Evolutionary conservation across 371 early-diverging fungal species (phyloP).

Genomic region (Actinomucor elegans): DNA sequence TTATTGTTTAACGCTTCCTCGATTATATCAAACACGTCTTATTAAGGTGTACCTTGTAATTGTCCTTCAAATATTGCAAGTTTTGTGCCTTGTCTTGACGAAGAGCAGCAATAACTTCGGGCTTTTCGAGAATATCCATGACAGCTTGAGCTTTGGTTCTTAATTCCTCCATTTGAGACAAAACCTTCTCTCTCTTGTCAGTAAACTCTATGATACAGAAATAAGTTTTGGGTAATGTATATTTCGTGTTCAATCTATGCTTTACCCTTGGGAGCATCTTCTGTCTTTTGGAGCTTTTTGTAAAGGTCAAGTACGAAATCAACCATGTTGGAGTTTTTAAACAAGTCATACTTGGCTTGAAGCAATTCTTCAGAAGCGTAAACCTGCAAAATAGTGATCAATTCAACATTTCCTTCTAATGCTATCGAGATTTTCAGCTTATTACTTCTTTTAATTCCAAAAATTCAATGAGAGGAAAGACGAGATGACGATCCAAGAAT

Average conservation of each 20-base stretch:
- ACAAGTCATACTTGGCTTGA: constrained; percentile 85
- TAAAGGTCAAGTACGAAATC: constrained; percentile 84
- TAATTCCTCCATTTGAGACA: constrained; percentile 70
- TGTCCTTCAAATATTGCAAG: constrained; percentile 80
- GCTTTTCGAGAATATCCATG: constrained; percentile 87
- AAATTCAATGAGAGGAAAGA: constrained; percentile 87
- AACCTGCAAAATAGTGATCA: no score
- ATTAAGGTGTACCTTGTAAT: constrained; percentile 64
- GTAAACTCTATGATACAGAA: constrained; percentile 27
- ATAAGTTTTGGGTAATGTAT: not conserved
- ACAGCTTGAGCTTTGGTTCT: constrained; percentile 80
- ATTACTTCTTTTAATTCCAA: constrained; percentile 75
- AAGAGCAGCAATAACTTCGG: constrained; percentile 83
- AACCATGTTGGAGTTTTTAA: constrained; percentile 89
- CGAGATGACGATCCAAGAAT: constrained; percentile 91
- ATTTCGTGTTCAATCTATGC: not conserved
- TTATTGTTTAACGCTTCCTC: no score
- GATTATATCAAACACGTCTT: not conserved
- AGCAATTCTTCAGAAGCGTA: constrained; percentile 74
- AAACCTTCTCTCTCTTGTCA: constrained; percentile 72
- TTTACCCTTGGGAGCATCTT: constrained; percentile 65
- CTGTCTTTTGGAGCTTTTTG: constrained; percentile 72
- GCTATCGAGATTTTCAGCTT: not conserved
- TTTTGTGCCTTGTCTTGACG: constrained; percentile 92
- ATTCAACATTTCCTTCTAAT: no score